Conservation (phyloP, 2,329 filamentous ascomycete species). For the Coniochaeta sp. region DNA sequence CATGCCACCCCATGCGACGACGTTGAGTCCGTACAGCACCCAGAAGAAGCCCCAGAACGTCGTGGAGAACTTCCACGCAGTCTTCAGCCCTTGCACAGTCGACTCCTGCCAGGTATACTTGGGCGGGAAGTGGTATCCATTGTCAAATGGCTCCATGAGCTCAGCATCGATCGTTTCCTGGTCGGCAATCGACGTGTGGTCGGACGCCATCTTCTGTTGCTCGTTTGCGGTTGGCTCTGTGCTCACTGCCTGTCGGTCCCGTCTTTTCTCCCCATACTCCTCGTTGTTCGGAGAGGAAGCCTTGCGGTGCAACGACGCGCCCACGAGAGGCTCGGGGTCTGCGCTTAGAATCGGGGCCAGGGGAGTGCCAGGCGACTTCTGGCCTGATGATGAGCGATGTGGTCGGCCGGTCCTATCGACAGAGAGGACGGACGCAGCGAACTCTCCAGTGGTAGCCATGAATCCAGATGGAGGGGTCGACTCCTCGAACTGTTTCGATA, state of each 20-base stretch:
- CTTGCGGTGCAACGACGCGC: background rate
- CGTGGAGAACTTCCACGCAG: slow-evolving; percentile 65
- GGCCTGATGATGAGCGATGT: background rate
- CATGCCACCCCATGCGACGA: slow-evolving; percentile 89
- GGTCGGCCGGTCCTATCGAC: background rate
- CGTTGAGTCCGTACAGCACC: slow-evolving; percentile 71
- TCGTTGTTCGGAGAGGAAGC: background rate
- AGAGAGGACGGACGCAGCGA: slow-evolving; percentile 31
- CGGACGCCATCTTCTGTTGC: slow-evolving; percentile 12
- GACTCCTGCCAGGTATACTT: slow-evolving; percentile 53
- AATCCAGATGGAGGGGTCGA: slow-evolving; percentile 40
- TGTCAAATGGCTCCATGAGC: slow-evolving; percentile 40
- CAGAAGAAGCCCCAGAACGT: slow-evolving; percentile 73
- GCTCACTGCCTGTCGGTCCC: background rate
- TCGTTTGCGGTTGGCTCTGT: background rate
- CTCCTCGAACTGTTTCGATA: slow-evolving; percentile 28
- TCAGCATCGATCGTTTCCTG: slow-evolving; percentile 14
- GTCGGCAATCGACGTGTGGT: slow-evolving; percentile 15
- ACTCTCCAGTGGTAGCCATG: slow-evolving; percentile 36
- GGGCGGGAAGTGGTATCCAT: slow-evolving; percentile 59
- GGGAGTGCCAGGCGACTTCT: background rate
- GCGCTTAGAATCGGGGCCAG: background rate
- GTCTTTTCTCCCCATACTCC: background rate
- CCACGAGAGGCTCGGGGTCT: background rate
- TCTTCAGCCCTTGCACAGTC: slow-evolving; percentile 46